Evolutionary conservation across 2,329 filamentous ascomycete species (phyloP), one percentile per base, ranked within the genome.

Genomic region (Xylariaceae sp.): DNA sequence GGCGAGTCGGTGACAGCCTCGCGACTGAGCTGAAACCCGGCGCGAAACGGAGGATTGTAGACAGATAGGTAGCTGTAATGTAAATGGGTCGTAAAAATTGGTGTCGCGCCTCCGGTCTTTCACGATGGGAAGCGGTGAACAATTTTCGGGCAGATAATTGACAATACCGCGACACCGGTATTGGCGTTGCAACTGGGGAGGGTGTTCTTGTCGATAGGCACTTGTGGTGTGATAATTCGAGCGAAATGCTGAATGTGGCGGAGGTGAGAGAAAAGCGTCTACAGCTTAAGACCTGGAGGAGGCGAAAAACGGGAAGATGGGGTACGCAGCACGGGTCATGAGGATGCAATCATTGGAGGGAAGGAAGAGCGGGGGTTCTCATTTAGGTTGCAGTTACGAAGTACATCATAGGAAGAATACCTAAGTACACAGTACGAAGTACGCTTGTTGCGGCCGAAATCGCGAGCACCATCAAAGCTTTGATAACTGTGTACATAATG

Each of bases 281-380:
- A 49, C 48, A 56, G 30, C 43, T 46, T 37, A 39, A 45, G 50
- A 32, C 44, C 32, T 51, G 47, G 54, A 39, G 49, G 52, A 53
- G 56, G 46, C 49, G 46, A 60, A 60, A 60, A 60, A 60, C 44
- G 57, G 55, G 47, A 51, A 54, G 49, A 58, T 49, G 55, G 57
- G 55, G 47, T 57, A 50, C 21, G 37, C 21, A 30, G 30, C 9
- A 19, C 22, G 37, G 45, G 21, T 47, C 53, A 53, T 52, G 26
- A 8, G 26, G n/a, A n/a, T n/a, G n/a, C n/a, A 26, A 26, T 26
- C 26, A 26, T 26, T 51, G 37, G 44, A 51, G 49, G 37, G 34
- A n/a, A 6, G n/a, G 34, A 37, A 41, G 32, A 15, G 43, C 19
- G 32, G 47, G 9, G 34, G 42, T 29, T 29, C 22, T 16, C 21